A percentile compares a stretch with the other conserved stretches of the same genome.
Conservation (phyloP, 1,139 yeast species). For the Saccharomycopsis hybrid region DNA sequence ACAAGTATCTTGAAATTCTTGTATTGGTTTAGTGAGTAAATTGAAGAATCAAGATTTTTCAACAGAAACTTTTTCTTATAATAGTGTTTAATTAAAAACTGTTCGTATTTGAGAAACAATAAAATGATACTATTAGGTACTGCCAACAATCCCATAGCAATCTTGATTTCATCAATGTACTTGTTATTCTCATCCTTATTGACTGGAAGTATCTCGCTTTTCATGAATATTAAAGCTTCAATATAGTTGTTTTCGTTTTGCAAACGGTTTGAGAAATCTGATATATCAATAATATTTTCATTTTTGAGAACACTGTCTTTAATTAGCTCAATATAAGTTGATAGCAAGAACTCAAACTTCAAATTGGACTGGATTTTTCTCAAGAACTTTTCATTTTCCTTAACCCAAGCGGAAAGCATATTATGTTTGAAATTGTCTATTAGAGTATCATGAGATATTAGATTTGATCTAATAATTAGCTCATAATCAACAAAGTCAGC, state of each 20-base stretch:
- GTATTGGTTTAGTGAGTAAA: constrained; percentile 11
- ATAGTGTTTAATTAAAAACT: constrained; percentile 11
- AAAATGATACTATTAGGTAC: constrained; percentile 15
- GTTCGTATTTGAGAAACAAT: constrained; percentile 18
- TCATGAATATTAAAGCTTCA: constrained; percentile 14
- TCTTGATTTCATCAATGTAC: constrained; percentile 15
- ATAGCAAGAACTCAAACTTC: constrained; percentile 16
- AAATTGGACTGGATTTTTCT: constrained; percentile 18
- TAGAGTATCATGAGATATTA: constrained; percentile 18
- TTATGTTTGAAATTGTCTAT: constrained; percentile 3
- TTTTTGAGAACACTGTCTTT: constrained; percentile 8
- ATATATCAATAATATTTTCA: constrained; percentile 1
- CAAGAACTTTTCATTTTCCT: constrained; percentile 20
- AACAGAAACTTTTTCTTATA: constrained; percentile 11
- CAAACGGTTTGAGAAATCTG: neutral
- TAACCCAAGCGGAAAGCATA: constrained; percentile 14
- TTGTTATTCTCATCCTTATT: constrained; percentile 13
- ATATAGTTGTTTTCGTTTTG: constrained; percentile 10
- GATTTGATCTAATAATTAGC: constrained; percentile 12
- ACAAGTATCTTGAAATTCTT: constrained; percentile 1
- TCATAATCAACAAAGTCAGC: constrained; percentile 15
- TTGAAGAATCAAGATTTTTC: constrained; percentile 7
- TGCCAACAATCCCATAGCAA: constrained; percentile 17
- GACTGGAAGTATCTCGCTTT: constrained; percentile 14
- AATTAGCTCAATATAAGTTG: constrained; percentile 12